Evolutionary conservation across 495 filamentous ascomycete genomes (phyloP).

Genomic region (Neurospora sp.): DNA sequence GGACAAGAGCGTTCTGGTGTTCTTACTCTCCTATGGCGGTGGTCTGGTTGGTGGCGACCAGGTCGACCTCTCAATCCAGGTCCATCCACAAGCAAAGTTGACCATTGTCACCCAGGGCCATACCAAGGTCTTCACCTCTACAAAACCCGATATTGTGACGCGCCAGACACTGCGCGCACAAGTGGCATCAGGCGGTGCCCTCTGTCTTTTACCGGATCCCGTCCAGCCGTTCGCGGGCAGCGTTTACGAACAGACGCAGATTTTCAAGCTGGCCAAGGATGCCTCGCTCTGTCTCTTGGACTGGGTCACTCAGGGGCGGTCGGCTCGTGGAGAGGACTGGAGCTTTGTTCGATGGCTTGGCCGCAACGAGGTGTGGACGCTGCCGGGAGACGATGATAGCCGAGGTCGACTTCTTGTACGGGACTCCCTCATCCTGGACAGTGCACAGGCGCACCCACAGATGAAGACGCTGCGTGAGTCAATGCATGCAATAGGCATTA

Average conservation of each 20-base stretch:
- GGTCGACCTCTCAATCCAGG: slow-evolving; percentile 58
- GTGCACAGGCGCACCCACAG: slow-evolving; percentile 27
- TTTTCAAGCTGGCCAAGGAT: slow-evolving; percentile 52
- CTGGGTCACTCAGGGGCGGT: slow-evolving; percentile 86
- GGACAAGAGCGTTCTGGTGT: slow-evolving; percentile 56
- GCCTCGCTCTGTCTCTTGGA: slow-evolving; percentile 72
- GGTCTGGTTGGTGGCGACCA: slow-evolving; percentile 81
- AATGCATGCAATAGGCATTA: slow-evolving; percentile 57
- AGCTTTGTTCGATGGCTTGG: slow-evolving; percentile 64
- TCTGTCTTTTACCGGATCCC: slow-evolving; percentile 92
- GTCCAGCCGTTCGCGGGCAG: slow-evolving; percentile 78
- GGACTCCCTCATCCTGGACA: slow-evolving; percentile 70
- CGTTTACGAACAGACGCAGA: slow-evolving; percentile 72
- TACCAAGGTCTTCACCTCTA: slow-evolving; percentile 89
- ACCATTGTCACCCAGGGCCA: slow-evolving; percentile 87
- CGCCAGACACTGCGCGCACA: slow-evolving; percentile 57
- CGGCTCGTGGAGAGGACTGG: slow-evolving; percentile 85
- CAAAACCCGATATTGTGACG: slow-evolving; percentile 45
- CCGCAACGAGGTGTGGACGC: slow-evolving; percentile 74
- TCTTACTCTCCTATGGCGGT: slow-evolving; percentile 90
- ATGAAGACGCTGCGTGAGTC: slow-evolving; percentile 36
- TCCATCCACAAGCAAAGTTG: slow-evolving; percentile 56
- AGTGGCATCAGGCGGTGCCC: slow-evolving; percentile 49
- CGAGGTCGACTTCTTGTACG: slow-evolving; percentile 58
- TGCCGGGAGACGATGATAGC: slow-evolving; percentile 2